A percentile compares a stretch with the other conserved stretches of the same genome.
These are phyloP conservation scores for Guadua angustifolia DNA, from an alignment of 176 grass and related monocot species.

Conservation along the genomic window DNA sequence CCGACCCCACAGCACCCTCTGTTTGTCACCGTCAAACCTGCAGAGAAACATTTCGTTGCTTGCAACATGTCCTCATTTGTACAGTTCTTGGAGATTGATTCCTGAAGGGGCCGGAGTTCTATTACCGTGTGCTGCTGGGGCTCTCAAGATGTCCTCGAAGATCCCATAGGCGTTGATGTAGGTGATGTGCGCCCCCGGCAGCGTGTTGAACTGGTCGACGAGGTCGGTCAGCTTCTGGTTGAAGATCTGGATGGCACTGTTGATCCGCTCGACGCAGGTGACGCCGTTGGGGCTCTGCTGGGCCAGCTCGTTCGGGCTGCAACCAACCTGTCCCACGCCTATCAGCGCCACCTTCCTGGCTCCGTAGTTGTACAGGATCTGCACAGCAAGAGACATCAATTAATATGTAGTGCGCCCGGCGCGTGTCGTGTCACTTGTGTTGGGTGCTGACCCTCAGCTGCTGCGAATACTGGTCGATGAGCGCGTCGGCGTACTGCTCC, in stretches of 20 bases:
- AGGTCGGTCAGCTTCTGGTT: conserved; percentile 57
- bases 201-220: conserved; percentile 68
- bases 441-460: conserved; percentile 40
- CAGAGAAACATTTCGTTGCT: background rate
- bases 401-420: no score
- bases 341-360: conserved; percentile 84
- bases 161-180: conserved; percentile 75
- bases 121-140: conserved; percentile 51
- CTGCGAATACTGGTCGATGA: conserved; percentile 51
- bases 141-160: conserved; percentile 61
- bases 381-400: no score
- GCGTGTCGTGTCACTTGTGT: no score
- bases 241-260: conserved; percentile 68
- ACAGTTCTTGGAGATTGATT: no score
- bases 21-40: conserved; percentile 68
- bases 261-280: conserved; percentile 64
- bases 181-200: conserved; percentile 73
- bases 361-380: conserved; percentile 62
- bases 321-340: conserved; percentile 81
- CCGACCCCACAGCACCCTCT: conserved; percentile 79
- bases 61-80: no score
- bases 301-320: conserved; percentile 83
- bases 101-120: no score
- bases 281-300: conserved; percentile 69
- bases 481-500: conserved; percentile 64